Conservation (phyloP, 2,329 filamentous ascomycete species). For the Rutstroemia sp. region DNA sequence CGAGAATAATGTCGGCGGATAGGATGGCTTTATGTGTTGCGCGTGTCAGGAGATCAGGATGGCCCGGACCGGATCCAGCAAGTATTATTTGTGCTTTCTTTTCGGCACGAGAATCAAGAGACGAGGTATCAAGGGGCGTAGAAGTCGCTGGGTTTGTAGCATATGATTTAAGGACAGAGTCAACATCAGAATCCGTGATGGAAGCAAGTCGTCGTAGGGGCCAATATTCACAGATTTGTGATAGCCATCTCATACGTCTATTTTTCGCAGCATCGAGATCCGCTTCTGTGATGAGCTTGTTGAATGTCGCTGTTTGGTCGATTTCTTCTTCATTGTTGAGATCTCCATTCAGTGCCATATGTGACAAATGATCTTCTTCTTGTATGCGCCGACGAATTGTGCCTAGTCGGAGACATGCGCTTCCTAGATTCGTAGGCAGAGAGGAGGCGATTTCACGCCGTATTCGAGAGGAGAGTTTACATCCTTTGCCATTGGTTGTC, state of each 20-base stretch:
- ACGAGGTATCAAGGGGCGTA: slow-evolving; percentile 24
- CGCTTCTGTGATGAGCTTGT: slow-evolving; percentile 68
- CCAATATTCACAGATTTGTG: slow-evolving; percentile 98
- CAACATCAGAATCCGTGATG: slow-evolving; percentile 74
- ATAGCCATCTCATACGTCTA: slow-evolving; percentile 83
- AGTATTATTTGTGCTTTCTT: slow-evolving; percentile 68
- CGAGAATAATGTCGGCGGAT: slow-evolving; percentile 69
- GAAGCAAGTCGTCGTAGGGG: slow-evolving; percentile 73
- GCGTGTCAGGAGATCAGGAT: slow-evolving; percentile 83
- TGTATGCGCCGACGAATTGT: slow-evolving; percentile 63
- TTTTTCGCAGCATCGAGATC: slow-evolving; percentile 69
- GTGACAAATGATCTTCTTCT: slow-evolving; percentile 56
- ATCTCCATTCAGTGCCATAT: slow-evolving; percentile 25
- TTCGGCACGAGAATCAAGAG: slow-evolving; percentile 22
- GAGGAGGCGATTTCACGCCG: slow-evolving; percentile 78
- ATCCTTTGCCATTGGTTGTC: slow-evolving; percentile 90
- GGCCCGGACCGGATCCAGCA: slow-evolving; percentile 85
- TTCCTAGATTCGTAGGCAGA: slow-evolving; percentile 67
- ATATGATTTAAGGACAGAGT: slow-evolving; percentile 69
- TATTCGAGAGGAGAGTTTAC: slow-evolving; percentile 85
- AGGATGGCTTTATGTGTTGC: slow-evolving; percentile 72
- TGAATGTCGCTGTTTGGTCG: slow-evolving; percentile 77
- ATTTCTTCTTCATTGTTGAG: slow-evolving; percentile 42
- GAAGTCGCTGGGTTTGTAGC: slow-evolving; percentile 29
- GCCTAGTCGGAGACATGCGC: slow-evolving; percentile 71